A percentile compares a stretch with the other conserved stretches of the same genome.
These are phyloP conservation scores for Ceratocystis eucalypticola DNA, from an alignment of 2,329 filamentous ascomycete species.

Conservation along the genomic window DNA sequence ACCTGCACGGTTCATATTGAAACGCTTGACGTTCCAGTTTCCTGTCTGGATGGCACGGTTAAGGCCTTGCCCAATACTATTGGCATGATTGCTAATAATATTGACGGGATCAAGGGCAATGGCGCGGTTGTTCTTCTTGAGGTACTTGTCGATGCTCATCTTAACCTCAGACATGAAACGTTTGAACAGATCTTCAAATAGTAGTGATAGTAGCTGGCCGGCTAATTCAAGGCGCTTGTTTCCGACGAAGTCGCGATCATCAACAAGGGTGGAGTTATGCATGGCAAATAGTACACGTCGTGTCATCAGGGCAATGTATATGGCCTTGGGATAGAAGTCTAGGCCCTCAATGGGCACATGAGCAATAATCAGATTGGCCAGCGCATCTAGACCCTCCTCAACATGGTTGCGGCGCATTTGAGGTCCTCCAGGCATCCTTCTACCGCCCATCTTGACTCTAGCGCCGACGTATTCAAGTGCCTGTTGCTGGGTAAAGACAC, in stretches of 20 bases:
- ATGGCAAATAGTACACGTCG: conserved; percentile 91
- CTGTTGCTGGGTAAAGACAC: conserved; percentile 86
- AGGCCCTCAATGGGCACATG: conserved; percentile 84
- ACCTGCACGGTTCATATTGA: conserved; percentile 95
- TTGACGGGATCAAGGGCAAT: conserved; percentile 77
- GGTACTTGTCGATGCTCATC: conserved; percentile 83
- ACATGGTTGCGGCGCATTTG: conserved; percentile 62
- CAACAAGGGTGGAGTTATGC: conserved; percentile 76
- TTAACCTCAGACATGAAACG: conserved; percentile 82
- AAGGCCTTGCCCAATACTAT: conserved; percentile 81
- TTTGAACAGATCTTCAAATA: conserved; percentile 98
- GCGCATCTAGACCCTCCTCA: conserved; percentile 82
- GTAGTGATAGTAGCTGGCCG: conserved; percentile 78
- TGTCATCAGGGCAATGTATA: conserved; percentile 95
- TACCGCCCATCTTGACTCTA: conserved; percentile 75
- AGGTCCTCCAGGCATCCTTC: conserved; percentile 38
- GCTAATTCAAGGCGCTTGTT: conserved; percentile 94
- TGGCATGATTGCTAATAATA: conserved; percentile 71
- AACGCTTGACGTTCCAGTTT: conserved; percentile 95
- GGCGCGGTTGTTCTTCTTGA: conserved; percentile 85
- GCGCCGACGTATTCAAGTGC: conserved; percentile 84
- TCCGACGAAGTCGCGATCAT: conserved; percentile 94
- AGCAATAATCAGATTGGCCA: conserved; percentile 85
- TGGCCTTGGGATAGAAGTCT: conserved; percentile 91
- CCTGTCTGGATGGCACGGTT: conserved; percentile 93